phyloP scores from a whole-genome alignment of 1,284 basidiomycete genomes.

The Moesziomyces parantarcticus region DNA sequence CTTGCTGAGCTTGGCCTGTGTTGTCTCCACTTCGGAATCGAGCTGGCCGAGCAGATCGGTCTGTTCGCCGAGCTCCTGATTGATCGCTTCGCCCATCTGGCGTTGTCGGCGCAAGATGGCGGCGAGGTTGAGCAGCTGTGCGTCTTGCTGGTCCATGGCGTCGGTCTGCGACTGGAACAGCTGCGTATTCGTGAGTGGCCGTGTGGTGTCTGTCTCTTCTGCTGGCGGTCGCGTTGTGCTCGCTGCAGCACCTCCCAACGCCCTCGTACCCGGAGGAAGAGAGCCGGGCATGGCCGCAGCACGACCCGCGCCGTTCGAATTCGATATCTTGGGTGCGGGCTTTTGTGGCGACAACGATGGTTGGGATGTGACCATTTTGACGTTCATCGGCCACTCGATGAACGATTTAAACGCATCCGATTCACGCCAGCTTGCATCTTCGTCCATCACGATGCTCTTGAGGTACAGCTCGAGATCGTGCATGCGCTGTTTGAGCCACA shows the following conservation, averaged over 20 bases:
- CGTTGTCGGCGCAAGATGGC: constrained; percentile 86
- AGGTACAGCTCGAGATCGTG: constrained; percentile 84
- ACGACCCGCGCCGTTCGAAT: no score
- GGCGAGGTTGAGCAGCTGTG: constrained; percentile 80
- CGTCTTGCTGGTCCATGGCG: constrained; percentile 85
- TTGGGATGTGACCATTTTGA: constrained; percentile 27
- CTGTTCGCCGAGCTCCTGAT: constrained; percentile 83
- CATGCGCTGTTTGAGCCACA: constrained; percentile 79
- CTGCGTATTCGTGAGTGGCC: constrained; percentile 85
- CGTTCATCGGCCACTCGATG: constrained; percentile 77
- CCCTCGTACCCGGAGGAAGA: constrained; percentile 15
- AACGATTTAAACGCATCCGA: constrained; percentile 84
- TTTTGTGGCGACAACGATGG: background rate
- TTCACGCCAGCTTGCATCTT: constrained; percentile 84
- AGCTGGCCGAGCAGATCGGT: constrained; percentile 87
- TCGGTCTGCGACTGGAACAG: constrained; percentile 81
- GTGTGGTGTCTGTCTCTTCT: constrained; percentile 84
- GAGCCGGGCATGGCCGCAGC: constrained; percentile 21
- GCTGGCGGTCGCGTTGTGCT: constrained; percentile 69
- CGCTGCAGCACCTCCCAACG: constrained; percentile 15
- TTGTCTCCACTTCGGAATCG: constrained; percentile 77
- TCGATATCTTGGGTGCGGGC: background rate
- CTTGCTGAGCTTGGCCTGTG: constrained; percentile 79
- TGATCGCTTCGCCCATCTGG: constrained; percentile 87
- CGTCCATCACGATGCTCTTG: constrained; percentile 81